Percentiles rank a stretch among this genome's conserved stretches.
phyloP scores from a whole-genome alignment of 2,329 filamentous ascomycete species.

The Diaporthe citri region DNA sequence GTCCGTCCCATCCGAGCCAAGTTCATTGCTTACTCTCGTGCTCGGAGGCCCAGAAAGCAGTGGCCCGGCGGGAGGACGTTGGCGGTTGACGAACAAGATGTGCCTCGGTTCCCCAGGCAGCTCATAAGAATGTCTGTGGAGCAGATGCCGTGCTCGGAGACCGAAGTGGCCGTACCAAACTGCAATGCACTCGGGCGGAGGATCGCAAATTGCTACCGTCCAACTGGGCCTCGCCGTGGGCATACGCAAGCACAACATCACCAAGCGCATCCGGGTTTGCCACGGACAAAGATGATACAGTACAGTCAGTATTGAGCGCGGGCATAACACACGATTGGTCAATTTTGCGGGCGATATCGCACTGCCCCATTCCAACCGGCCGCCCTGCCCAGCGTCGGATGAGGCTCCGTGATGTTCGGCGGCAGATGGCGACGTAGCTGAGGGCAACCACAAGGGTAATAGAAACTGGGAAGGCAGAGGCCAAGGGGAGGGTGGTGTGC shows the following conservation, averaged over 20 bases:
- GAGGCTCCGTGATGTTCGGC: constrained; percentile 5
- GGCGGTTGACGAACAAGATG: neutral
- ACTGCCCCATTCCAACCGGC: neutral
- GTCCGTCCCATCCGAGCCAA: constrained; percentile 27
- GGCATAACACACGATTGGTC: constrained; percentile 15
- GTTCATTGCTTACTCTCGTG: neutral
- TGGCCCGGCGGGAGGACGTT: neutral
- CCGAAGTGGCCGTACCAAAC: neutral
- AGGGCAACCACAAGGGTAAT: neutral
- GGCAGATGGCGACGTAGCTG: neutral
- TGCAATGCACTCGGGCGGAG: neutral
- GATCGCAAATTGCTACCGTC: constrained; percentile 27
- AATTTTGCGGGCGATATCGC: neutral
- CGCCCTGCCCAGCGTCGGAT: neutral
- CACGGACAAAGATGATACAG: neutral
- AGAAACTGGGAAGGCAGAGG: neutral
- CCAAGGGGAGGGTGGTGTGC: neutral
- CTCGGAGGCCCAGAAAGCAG: neutral
- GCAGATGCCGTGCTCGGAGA: neutral
- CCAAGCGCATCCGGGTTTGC: neutral
- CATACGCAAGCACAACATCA: constrained; percentile 2
- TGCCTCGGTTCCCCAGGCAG: neutral
- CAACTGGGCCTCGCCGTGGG: neutral
- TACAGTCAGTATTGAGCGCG: neutral
- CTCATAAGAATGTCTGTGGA: neutral